Percentiles rank a stretch among this genome's conserved stretches.
These are phyloP conservation scores for Sporothrix sp. DNA, from an alignment of 2,329 filamentous ascomycete genomes.

Conservation along the genomic window DNA sequence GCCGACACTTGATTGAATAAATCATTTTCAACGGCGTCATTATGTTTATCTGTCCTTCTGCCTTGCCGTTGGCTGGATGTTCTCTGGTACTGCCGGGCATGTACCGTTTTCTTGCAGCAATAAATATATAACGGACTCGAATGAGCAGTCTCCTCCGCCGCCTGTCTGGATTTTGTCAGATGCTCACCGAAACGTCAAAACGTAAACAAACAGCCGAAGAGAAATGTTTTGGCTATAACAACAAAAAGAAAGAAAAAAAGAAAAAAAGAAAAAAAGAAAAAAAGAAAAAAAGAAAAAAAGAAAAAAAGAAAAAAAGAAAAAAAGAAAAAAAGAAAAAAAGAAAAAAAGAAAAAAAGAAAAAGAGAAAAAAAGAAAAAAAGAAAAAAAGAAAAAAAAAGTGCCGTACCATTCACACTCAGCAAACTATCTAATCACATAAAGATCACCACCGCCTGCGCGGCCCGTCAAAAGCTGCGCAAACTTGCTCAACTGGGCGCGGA, in stretches of 20 bases:
- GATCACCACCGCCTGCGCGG: not conserved
- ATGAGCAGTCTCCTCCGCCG: too few relatives aligned
- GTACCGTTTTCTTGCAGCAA: too few relatives aligned
- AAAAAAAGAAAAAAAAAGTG: too few relatives aligned
- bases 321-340: not conserved
- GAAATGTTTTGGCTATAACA: not conserved
- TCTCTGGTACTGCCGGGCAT: too few relatives aligned
- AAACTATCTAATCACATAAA: not conserved
- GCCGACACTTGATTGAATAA: too few relatives aligned
- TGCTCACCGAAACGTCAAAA: not conserved
- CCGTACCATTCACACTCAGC: too few relatives aligned
- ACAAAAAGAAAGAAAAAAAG: not conserved
- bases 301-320: not conserved
- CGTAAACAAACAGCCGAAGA: not conserved
- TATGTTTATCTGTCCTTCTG: too few relatives aligned
- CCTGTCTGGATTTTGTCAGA: too few relatives aligned
- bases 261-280: not conserved
- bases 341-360: not conserved
- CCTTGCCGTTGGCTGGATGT: too few relatives aligned
- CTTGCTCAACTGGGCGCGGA: not conserved
- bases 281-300: not conserved
- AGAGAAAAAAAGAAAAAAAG: not conserved
- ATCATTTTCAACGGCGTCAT: too few relatives aligned
- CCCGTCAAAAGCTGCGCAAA: slow-evolving; percentile 10
- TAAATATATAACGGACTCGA: too few relatives aligned